Conservation (phyloP, 192 early-diverging fungal species). For the Backusella sp. region DNA sequence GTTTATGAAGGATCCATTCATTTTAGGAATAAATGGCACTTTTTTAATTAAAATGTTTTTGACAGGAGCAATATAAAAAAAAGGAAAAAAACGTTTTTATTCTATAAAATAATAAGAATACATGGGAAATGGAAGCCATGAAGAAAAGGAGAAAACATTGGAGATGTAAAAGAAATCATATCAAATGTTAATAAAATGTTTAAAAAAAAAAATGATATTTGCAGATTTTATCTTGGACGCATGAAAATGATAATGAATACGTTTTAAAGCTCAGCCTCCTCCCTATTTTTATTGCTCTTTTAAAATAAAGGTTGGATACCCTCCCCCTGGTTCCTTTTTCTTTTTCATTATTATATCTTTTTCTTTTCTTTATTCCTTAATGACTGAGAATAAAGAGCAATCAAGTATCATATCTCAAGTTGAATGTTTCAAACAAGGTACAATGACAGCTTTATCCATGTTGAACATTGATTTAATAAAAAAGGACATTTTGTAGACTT, state of each 20-base stretch:
- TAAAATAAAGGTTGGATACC: not conserved
- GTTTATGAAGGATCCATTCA: not conserved
- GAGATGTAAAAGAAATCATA: not conserved
- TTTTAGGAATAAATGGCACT: not conserved
- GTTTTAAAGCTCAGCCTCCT: not conserved
- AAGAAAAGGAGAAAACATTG: not conserved
- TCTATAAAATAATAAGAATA: not conserved
- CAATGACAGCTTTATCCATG: not conserved
- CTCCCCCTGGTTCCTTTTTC: not conserved
- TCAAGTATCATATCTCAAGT: not conserved
- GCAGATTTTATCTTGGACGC: not conserved
- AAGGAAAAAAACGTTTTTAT: not conserved
- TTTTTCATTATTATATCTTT: not conserved
- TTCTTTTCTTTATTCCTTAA: not conserved
- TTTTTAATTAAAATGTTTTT: too few species aligned
- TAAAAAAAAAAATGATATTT: not conserved
- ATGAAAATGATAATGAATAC: not conserved
- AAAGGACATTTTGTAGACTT: not conserved
- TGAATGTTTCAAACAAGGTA: conserved; percentile 2
- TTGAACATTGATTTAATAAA: too few species aligned
- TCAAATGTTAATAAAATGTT: not conserved
- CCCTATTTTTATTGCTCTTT: not conserved
- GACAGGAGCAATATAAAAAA: conserved; percentile 2
- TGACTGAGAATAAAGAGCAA: not conserved
- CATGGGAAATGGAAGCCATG: not conserved